Evolutionary conservation across 2,329 filamentous ascomycete genomes (phyloP).

Genomic region (Paracoccidioides brasiliensis): DNA sequence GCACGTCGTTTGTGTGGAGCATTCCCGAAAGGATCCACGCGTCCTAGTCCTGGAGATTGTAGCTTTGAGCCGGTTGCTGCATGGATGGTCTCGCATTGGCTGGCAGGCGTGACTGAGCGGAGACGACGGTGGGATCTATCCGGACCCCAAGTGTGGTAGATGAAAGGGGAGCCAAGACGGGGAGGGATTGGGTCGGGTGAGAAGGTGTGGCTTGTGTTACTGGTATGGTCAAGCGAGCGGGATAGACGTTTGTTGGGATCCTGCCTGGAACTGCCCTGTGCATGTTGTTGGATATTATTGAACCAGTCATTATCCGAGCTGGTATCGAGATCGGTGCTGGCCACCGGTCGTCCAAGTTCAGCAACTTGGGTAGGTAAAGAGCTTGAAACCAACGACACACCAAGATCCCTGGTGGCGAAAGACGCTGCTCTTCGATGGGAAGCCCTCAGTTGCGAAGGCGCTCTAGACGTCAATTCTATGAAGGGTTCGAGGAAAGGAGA

Average conservation of each 20-base stretch:
- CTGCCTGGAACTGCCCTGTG: slow-evolving; percentile 9
- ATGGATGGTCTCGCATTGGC: slow-evolving; percentile 33
- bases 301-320: slow-evolving; percentile 17
- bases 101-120: slow-evolving; percentile 20
- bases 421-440: slow-evolving; percentile 17
- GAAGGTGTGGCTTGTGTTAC: slow-evolving; percentile 5
- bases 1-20: slow-evolving; percentile 44
- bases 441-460: slow-evolving; percentile 15
- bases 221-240: neutral
- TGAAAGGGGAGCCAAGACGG: slow-evolving; percentile 37
- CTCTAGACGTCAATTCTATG: slow-evolving; percentile 18
- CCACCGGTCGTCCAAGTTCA: slow-evolving; percentile 1
- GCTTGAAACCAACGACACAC: slow-evolving; percentile 31
- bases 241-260: neutral
- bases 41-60: slow-evolving; percentile 37
- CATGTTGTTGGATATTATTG: slow-evolving; percentile 18
- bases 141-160: slow-evolving; percentile 38
- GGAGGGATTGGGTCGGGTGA: slow-evolving; percentile 24
- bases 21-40: slow-evolving; percentile 41
- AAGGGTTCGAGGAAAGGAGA: slow-evolving; percentile 40
- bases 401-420: slow-evolving; percentile 33
- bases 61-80: slow-evolving; percentile 28
- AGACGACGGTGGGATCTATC: slow-evolving; percentile 22
- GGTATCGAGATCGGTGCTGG: neutral
- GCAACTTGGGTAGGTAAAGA: slow-evolving; percentile 27